Conservation (phyloP, 352 stramenopile species). For the Pythium apleroticum region DNA sequence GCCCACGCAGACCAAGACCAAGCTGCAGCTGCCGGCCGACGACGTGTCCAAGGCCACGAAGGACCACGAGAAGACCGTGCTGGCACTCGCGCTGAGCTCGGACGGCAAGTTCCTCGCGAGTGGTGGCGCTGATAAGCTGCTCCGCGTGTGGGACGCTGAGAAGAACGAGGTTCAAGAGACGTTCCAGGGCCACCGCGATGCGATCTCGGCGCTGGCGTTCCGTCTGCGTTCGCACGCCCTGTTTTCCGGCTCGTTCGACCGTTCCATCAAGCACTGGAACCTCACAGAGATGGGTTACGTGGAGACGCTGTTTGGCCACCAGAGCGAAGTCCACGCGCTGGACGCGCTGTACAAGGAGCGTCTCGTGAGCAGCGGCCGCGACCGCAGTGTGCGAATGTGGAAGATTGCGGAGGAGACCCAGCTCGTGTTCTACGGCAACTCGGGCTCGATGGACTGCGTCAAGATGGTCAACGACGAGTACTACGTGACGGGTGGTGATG, state of each 20-base stretch:
- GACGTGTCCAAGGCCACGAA: slow-evolving; percentile 62
- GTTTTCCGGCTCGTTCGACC: slow-evolving; percentile 92
- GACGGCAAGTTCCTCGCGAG: slow-evolving; percentile 92
- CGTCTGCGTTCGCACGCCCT: slow-evolving; percentile 86
- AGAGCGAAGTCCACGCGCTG: slow-evolving; percentile 89
- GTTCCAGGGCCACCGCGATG: slow-evolving; percentile 90
- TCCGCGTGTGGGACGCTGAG: slow-evolving; percentile 88
- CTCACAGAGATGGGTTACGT: slow-evolving; percentile 95
- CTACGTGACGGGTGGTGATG: slow-evolving; percentile 91
- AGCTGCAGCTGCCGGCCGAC: slow-evolving; percentile 58
- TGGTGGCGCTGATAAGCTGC: slow-evolving; percentile 89
- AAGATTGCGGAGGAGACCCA: slow-evolving; percentile 96
- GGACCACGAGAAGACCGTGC: slow-evolving; percentile 78
- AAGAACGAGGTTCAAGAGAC: slow-evolving; percentile 81
- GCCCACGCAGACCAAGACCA: slow-evolving; percentile 75
- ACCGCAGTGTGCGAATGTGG: slow-evolving; percentile 93
- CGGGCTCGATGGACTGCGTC: slow-evolving; percentile 90
- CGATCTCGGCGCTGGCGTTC: slow-evolving; percentile 87
- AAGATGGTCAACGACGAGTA: slow-evolving; percentile 92
- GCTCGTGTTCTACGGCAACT: slow-evolving; percentile 92
- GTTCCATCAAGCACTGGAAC: slow-evolving; percentile 95
- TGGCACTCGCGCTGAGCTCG: slow-evolving; percentile 87
- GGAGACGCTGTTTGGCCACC: slow-evolving; percentile 94
- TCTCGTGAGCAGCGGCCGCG: slow-evolving; percentile 88
- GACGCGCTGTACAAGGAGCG: slow-evolving; percentile 91